Conservation (phyloP, 306 rosid genomes). For the Neltuma alba region DNA sequence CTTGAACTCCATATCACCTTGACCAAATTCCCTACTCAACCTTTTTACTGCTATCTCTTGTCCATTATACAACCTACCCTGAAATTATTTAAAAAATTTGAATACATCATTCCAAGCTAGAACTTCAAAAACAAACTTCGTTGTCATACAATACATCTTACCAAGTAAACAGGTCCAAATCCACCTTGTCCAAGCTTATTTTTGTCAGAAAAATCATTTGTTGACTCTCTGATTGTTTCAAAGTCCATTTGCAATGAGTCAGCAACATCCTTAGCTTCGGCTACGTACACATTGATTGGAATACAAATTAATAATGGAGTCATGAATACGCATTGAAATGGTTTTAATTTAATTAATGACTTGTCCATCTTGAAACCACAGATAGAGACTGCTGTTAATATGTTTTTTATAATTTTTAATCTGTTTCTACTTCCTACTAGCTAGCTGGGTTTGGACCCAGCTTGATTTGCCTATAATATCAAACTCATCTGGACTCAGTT, state of each 20-base stretch:
- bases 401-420: too few relatives aligned
- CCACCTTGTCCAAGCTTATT: slow-evolving; percentile 40
- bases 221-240: slow-evolving; percentile 29
- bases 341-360: too few relatives aligned
- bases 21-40: slow-evolving; percentile 15
- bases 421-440: too few relatives aligned
- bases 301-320: background rate
- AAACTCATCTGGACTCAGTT: too few relatives aligned
- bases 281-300: background rate
- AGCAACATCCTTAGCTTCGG: background rate
- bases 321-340: too few relatives aligned
- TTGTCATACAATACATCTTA: background rate
- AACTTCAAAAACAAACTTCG: background rate
- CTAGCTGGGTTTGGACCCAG: too few relatives aligned
- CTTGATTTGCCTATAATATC: too few relatives aligned
- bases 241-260: slow-evolving; percentile 36
- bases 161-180: slow-evolving; percentile 39
- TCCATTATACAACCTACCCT: slow-evolving; percentile 32
- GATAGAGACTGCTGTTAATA: too few relatives aligned
- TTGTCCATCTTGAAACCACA: too few relatives aligned
- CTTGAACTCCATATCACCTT: background rate
- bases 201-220: slow-evolving; percentile 29
- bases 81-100: background rate
- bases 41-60: slow-evolving; percentile 39
- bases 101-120: background rate